phyloP scores from a whole-genome alignment of 805 yeast genomes.

The Pichia eremophila region DNA sequence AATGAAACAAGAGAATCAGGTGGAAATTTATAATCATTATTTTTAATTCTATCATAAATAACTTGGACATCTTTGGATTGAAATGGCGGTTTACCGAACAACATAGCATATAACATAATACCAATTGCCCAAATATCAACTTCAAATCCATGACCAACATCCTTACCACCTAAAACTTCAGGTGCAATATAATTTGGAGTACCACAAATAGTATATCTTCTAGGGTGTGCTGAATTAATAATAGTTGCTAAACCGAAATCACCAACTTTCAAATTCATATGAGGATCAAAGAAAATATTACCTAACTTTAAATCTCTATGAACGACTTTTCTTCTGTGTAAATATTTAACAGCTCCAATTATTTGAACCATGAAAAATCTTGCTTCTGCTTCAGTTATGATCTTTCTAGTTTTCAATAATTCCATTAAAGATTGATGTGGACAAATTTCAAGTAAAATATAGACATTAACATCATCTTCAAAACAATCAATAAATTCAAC shows the following conservation, averaged over 20 bases:
- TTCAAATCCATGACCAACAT: constrained; percentile 83
- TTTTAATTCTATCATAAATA: constrained; percentile 86
- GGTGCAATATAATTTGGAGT: constrained; percentile 99
- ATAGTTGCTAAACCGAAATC: constrained; percentile 98
- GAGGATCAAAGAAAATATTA: constrained; percentile 86
- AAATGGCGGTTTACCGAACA: constrained; percentile 94
- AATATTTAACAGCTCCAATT: constrained; percentile 86
- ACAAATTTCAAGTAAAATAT: constrained; percentile 88
- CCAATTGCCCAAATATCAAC: constrained; percentile 98
- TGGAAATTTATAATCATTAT: constrained; percentile 75
- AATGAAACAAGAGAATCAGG: constrained; percentile 43
- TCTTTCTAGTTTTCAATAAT: constrained; percentile 71
- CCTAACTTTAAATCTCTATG: constrained; percentile 96
- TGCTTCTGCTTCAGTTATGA: constrained; percentile 86
- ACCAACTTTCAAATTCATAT: constrained; percentile 92
- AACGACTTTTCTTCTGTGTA: constrained; percentile 85
- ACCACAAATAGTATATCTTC: constrained; percentile 93
- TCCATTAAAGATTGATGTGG: constrained; percentile 94
- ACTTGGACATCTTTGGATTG: constrained; percentile 91
- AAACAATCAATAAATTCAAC: constrained; percentile 94
- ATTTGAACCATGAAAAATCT: constrained; percentile 85
- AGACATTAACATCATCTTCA: constrained; percentile 92
- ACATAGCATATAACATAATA: constrained; percentile 86
- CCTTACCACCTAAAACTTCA: constrained; percentile 85
- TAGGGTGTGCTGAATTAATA: constrained; percentile 54